phyloP scores from a whole-genome alignment of 192 early-diverging fungal genomes.

The Borealophlyctis nickersoniae region DNA sequence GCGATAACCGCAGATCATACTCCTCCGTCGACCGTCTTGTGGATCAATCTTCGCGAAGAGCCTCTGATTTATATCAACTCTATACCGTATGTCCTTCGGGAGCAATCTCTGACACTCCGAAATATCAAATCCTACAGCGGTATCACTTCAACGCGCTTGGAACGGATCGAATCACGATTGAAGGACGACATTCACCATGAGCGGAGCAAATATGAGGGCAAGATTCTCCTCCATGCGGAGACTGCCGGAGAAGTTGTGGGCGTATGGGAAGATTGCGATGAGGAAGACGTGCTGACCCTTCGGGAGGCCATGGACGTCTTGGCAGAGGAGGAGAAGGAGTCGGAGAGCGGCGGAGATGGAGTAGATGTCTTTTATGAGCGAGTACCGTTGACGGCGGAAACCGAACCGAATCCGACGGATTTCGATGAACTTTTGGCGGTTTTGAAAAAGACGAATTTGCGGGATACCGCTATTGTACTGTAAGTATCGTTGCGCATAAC shows the following conservation, averaged over 20 bases:
- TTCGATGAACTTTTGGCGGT: constrained; percentile 54
- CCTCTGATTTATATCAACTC: constrained; percentile 66
- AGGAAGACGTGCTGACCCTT: constrained; percentile 50
- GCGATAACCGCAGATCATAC: constrained; percentile 18
- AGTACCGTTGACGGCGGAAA: constrained; percentile 62
- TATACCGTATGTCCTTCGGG: constrained; percentile 62
- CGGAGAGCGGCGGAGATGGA: not conserved
- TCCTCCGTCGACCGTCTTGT: constrained; percentile 29
- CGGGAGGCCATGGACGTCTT: constrained; percentile 47
- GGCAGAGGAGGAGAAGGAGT: constrained; percentile 24
- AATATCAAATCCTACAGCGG: constrained; percentile 61
- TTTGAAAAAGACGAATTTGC: constrained; percentile 37
- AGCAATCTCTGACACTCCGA: constrained; percentile 54
- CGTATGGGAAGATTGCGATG: constrained; percentile 59
- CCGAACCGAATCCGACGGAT: constrained; percentile 47
- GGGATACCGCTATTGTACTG: constrained; percentile 50
- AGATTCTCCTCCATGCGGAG: constrained; percentile 57
- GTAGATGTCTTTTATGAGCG: constrained; percentile 43
- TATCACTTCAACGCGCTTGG: constrained; percentile 48
- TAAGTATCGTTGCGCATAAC: constrained; percentile 22
- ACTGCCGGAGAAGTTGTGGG: constrained; percentile 38
- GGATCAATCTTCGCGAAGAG: constrained; percentile 69
- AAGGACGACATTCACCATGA: constrained; percentile 57
- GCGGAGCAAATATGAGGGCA: constrained; percentile 42
- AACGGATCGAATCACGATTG: constrained; percentile 51